Base-by-base conservation (phyloP, 495 filamentous ascomycete species). In the Cryomyces minteri region DNA sequence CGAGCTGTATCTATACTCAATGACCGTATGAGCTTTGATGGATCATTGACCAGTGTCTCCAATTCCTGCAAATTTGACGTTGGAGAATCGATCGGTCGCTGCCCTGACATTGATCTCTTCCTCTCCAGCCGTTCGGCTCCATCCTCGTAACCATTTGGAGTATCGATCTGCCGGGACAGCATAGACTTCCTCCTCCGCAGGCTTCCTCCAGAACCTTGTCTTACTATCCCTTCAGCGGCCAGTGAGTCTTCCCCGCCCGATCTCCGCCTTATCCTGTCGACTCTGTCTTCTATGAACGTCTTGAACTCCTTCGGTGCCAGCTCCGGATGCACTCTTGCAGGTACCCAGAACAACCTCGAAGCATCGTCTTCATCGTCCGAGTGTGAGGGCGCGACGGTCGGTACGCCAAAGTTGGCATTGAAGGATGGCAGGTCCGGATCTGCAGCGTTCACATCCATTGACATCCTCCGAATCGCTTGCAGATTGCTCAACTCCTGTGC, bases 251-350 rank as follows among this genome's bases (percentile, higher is more conserved):
- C 54, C 40, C 88, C 85, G 5, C 80, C 78, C 5, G 85, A 92
- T 57, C 79, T 75, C 51, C 88, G 68, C 62, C 85, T 81, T 53
- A 96, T 93, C 9, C 83, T 76, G 44, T 92, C 79, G 28, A 94
- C 81, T 55, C 84, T 80, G 40, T 87, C 90, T 56, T 96, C 88
- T 0, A 99, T 71, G 54, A 96, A 99, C 1, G 83, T 83, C 62
- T 90, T 94, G 67, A 96, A 99, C 55, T 95, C 92, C 59, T 80
- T 86, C 5, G 90, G 92, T 30, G 92, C 90, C 31, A 99, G 66
- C 63, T 96, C 90, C 9, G 90, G 90, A 55, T 99, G 90, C 12
- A 96, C 67, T 46, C 87, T 74, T 25, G 90, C 90, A 0, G 90
- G 90, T 29, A 99, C 90, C 90, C 90, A 99, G 46, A 95, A 84